Evolutionary conservation across 164 flowering plant genomes (phyloP).

Genomic region (Protea cynaroides): DNA sequence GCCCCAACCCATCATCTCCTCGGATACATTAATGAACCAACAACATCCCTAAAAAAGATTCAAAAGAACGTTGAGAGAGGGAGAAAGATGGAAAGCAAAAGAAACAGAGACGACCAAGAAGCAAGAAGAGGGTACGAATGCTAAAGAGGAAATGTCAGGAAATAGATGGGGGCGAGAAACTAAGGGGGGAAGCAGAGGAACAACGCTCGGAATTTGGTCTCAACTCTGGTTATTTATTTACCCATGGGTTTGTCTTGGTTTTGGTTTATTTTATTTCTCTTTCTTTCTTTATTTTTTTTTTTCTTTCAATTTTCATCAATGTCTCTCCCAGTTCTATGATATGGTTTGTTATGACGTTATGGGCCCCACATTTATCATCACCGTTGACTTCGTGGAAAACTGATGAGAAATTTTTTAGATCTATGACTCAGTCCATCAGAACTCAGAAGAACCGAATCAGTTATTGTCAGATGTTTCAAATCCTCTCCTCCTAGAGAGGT

Average conservation of each 20-base stretch:
- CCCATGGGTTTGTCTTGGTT: background rate
- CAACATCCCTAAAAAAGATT: too few species aligned
- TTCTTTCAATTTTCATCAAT: background rate
- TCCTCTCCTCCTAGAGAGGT: too few species aligned
- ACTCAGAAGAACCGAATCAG: too few species aligned
- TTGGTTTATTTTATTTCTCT: background rate
- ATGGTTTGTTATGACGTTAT: too few species aligned
- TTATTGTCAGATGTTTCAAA: too few species aligned
- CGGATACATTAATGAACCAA: background rate
- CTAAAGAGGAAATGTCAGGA: background rate
- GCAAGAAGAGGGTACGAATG: background rate
- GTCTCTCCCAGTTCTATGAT: too few species aligned
- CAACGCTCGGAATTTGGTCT: conserved; percentile 7
- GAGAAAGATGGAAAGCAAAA: background rate
- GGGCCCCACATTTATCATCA: too few species aligned
- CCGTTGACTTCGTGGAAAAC: too few species aligned
- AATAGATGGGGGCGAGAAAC: background rate
- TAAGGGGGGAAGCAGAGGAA: background rate
- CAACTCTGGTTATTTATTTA: conserved; percentile 4
- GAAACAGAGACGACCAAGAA: background rate
- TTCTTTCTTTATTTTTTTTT: background rate
- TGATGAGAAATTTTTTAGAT: too few species aligned
- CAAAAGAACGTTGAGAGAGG: background rate
- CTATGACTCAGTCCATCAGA: too few species aligned
- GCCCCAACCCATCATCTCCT: background rate